A percentile compares a stretch with the other conserved stretches of the same genome.
Conservation (phyloP, 768 basidiomycete species). For the Botryobasidium botryosum region DNA sequence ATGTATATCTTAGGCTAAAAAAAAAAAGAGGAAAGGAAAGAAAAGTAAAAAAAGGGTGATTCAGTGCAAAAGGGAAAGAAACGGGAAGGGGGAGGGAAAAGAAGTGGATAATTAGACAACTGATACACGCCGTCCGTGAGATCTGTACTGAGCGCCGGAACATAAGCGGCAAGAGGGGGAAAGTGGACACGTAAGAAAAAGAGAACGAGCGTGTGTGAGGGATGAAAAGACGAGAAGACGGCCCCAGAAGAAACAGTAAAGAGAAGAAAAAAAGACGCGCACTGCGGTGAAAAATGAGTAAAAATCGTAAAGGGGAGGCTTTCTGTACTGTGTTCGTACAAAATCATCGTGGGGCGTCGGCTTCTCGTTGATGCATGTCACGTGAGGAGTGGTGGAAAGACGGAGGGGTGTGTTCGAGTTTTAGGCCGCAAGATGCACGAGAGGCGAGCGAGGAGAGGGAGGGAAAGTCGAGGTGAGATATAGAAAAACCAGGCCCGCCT, state of each 20-base stretch:
- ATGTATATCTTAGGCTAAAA: no score
- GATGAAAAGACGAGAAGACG: neutral
- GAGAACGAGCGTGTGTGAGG: neutral
- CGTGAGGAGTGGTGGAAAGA: neutral
- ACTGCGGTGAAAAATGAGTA: neutral
- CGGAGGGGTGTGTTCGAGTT: neutral
- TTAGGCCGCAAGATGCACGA: neutral
- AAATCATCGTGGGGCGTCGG: neutral
- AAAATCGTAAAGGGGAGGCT: neutral
- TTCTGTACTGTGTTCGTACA: neutral
- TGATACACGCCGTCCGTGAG: neutral
- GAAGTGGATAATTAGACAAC: neutral
- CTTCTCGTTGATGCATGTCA: no score
- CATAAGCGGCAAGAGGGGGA: neutral
- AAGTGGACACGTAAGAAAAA: neutral
- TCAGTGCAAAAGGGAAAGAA: neutral
- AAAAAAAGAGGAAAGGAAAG: neutral
- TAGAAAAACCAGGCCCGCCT: no score
- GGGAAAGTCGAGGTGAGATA: neutral
- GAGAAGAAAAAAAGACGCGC: neutral
- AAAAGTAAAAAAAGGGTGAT: neutral
- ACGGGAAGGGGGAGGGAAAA: neutral
- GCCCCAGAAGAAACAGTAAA: neutral
- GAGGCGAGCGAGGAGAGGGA: neutral
- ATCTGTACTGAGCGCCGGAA: neutral